Conservation (phyloP, 495 filamentous ascomycete genomes). For the Annulohypoxylon nitens region DNA sequence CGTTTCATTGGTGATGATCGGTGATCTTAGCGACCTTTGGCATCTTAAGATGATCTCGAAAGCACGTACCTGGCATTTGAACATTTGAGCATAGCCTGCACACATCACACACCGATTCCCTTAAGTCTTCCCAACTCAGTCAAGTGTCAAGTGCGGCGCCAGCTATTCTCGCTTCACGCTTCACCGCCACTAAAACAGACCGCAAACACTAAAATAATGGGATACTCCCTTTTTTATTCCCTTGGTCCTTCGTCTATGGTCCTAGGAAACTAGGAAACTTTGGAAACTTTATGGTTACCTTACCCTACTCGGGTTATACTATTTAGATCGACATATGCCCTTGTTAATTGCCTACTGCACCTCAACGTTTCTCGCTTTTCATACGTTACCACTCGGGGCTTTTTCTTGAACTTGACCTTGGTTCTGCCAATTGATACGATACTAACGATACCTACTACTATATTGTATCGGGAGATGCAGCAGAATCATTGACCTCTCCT, state of each 20-base stretch:
- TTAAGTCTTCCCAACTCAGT: conserved; percentile 16
- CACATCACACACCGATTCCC: conserved; percentile 41
- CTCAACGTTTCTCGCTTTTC: conserved; percentile 22
- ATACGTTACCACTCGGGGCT: conserved; percentile 6
- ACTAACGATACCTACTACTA: not conserved
- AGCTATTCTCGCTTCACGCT: not conserved
- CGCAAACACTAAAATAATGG: conserved; percentile 19
- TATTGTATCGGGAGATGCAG: conserved; percentile 28
- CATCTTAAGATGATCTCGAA: not conserved
- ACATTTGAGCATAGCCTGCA: conserved; percentile 15
- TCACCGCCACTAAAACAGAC: conserved; percentile 10
- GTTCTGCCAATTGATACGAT: conserved; percentile 20
- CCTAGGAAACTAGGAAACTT: too few relatives aligned
- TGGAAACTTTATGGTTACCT: not conserved
- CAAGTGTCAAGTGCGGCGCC: not conserved
- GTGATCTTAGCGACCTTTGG: conserved; percentile 8
- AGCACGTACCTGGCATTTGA: conserved; percentile 5
- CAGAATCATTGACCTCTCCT: conserved; percentile 25
- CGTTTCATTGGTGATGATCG: conserved; percentile 2
- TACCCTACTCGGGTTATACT: conserved; percentile 3
- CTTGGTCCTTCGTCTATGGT: not conserved
- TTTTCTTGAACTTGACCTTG: conserved; percentile 10
- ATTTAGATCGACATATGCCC: conserved; percentile 22
- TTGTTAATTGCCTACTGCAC: conserved; percentile 27
- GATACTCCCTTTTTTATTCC: conserved; percentile 22